A percentile compares a stretch with the other conserved stretches of the same genome.
Evolutionary conservation across 164 flowering plant genomes (phyloP).

Genomic region (Stephania japonica): DNA sequence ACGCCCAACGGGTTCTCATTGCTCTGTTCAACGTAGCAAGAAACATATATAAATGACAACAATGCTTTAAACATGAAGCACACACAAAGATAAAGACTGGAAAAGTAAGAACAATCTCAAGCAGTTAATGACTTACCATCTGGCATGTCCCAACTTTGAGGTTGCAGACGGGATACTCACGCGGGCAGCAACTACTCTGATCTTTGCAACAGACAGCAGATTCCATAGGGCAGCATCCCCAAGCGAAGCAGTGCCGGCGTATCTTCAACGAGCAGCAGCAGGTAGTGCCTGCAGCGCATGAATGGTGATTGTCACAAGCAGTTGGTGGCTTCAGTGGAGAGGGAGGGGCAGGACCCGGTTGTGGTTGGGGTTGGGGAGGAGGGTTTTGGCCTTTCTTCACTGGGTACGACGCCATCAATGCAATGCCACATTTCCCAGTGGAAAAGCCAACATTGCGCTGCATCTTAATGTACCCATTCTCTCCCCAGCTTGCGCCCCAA

Average conservation of each 20-base stretch:
- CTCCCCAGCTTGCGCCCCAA: conserved; percentile 93
- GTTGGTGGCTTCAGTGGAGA: conserved; percentile 55
- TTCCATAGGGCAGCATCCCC: conserved; percentile 98
- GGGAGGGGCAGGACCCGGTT: conserved; percentile 89
- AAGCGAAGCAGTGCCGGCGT: conserved; percentile 45
- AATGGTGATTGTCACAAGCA: conserved; percentile 52
- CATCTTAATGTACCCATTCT: conserved; percentile 67
- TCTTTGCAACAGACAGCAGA: conserved; percentile 89
- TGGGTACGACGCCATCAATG: conserved; percentile 83
- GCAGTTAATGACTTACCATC: conserved; percentile 24
- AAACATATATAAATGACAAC: background rate
- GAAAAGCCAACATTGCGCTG: conserved; percentile 44
- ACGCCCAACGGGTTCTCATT: conserved; percentile 71
- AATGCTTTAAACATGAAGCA: background rate
- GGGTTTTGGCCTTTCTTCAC: conserved; percentile 72
- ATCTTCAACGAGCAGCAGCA: conserved; percentile 70
- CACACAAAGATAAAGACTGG: background rate
- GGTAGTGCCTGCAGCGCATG: conserved; percentile 62
- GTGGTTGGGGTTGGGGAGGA: conserved; percentile 94
- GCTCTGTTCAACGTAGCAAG: conserved; percentile 44
- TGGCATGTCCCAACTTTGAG: conserved; percentile 60
- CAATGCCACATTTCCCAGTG: conserved; percentile 80
- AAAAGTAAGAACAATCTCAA: background rate
- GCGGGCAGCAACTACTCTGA: conserved; percentile 86
- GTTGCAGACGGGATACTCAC: conserved; percentile 81